Base-by-base conservation (phyloP, 352 stramenopile species). In the Globisporangium okanoganense region DNA sequence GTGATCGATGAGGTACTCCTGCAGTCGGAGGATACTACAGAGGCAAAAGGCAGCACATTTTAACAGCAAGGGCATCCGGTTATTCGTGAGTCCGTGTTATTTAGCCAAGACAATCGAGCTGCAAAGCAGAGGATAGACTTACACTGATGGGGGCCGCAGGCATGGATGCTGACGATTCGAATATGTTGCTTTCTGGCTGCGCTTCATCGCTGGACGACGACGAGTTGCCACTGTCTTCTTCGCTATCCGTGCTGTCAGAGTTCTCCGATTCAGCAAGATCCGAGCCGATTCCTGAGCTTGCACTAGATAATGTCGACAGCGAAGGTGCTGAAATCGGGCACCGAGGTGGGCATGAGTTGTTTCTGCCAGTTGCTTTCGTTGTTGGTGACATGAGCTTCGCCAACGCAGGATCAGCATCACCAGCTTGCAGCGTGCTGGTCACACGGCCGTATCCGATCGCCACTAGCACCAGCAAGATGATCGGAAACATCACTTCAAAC, bases 401-500 rank as follows among this genome's bases (percentile, higher is more conserved):
- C 12, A 77, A 71, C 5, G 68, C 69, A 6, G 41, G 40, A 10
- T 92, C 79, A 0, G 69, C 68, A 31, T 91, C 82, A 53, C 73
- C 78, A 12, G 71, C 68, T 48, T 88, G 79, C 14, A 94, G 69
- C 41, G 79, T 85, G 49, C 82, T 89, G 1, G 82, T 81, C 24
- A 94, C 85, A 22, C 85, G 79, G 1, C 85, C 82, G 58, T 94
- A 94, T n/a, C 76, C 80, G 51, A 90, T 76, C 12, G 85, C 79
- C 13, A 91, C 77, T 2, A 94, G 59, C 41, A 86, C 59, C 3
- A 94, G 56, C 18, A 92, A 54, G 1, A 71, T 66, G 24, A 90
- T 45, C 0, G 85, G 85, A 18, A 87, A 87, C 14, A 70, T 65
- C 48, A 92, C 69, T 62, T 94, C 85, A 50, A 92, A 92, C 52